These are phyloP conservation scores for Boletus rubescentipes DNA, from an alignment of 768 basidiomycete species.

Conservation along the genomic window DNA sequence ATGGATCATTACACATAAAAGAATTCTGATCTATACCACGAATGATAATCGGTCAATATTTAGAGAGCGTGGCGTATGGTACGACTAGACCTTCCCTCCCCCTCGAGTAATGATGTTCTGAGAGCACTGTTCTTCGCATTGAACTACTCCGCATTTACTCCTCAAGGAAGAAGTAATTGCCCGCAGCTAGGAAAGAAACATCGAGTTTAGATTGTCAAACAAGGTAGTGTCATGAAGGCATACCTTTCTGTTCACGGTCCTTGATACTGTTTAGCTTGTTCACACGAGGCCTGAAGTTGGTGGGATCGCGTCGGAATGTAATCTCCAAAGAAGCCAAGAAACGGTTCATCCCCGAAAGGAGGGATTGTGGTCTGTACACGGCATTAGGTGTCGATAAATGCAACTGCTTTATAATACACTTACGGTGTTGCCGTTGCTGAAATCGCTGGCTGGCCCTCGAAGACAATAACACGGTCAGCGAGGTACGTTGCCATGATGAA, in stretches of 20 bases:
- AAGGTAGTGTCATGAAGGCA: slow-evolving; percentile 19
- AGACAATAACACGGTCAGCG: slow-evolving; percentile 95
- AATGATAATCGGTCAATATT: slow-evolving; percentile 9
- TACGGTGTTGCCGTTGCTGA: slow-evolving; percentile 89
- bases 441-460: slow-evolving; percentile 83
- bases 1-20: slow-evolving; percentile 9
- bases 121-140: neutral
- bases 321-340: slow-evolving; percentile 96
- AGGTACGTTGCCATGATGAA: slow-evolving; percentile 99
- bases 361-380: slow-evolving; percentile 75
- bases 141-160: slow-evolving; percentile 43
- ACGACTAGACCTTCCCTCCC: slow-evolving; percentile 18
- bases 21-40: slow-evolving; percentile 8
- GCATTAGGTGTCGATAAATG: neutral
- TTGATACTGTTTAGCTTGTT: slow-evolving; percentile 85
- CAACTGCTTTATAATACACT: slow-evolving; percentile 29
- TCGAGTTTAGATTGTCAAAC: slow-evolving; percentile 5
- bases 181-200: slow-evolving; percentile 49
- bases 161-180: slow-evolving; percentile 93
- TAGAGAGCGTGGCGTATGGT: neutral
- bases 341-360: slow-evolving; percentile 96
- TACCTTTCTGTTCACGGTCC: slow-evolving; percentile 85
- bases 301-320: slow-evolving; percentile 97
- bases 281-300: slow-evolving; percentile 86
- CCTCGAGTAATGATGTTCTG: neutral